Evolutionary conservation across 495 filamentous ascomycete genomes (phyloP), one percentile per base, ranked within the genome.

Genomic region (Hypomontagnella submonticulosa): DNA sequence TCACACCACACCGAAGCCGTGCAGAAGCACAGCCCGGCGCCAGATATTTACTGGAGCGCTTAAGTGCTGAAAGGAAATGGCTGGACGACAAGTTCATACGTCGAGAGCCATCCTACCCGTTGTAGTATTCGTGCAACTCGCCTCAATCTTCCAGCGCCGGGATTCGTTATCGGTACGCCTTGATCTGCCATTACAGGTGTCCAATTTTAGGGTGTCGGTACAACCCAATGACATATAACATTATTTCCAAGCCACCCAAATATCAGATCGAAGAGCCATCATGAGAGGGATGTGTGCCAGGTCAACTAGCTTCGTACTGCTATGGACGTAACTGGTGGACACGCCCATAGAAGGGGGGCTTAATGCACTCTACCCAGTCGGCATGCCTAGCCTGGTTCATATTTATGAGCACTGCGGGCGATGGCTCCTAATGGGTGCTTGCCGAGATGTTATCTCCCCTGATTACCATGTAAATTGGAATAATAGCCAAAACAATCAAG

Each of bases 1-100:
- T 38, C 30, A 63, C 46, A 32, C 49, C 54, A 55, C 59, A 63
- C 59, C 65, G 65, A 68, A 68, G 59, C 55, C 49, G 19, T 43
- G 49, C 41, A 63, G 55, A 46, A 16, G 18, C 13, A 41, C 44
- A 52, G 37, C 34, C 30, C 37, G 30, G 42, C 40, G 36, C 49
- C 18, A 44, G 2, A 48, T 59, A 23, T 30, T 37, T 54, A 33
- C 34, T 42, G 5, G 54, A 43, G 20, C 19, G 40, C 33, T 30
- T 46, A 40, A 18, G 37, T 48, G 38, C 42, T 32, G 43, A 18
- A 47, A 4, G 10, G 23, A 27, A 2, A 23, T 18, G 10, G 43
- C 12, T 47, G 20, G 5, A 10, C 3, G 15, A 47, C 16, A 16
- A 9, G 5, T 37, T 32, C 18, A 8, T 18, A 51, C 11, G 10